Evolutionary conservation across 352 stramenopile species (phyloP).

Genomic region (Phytophthora aleatoria): DNA sequence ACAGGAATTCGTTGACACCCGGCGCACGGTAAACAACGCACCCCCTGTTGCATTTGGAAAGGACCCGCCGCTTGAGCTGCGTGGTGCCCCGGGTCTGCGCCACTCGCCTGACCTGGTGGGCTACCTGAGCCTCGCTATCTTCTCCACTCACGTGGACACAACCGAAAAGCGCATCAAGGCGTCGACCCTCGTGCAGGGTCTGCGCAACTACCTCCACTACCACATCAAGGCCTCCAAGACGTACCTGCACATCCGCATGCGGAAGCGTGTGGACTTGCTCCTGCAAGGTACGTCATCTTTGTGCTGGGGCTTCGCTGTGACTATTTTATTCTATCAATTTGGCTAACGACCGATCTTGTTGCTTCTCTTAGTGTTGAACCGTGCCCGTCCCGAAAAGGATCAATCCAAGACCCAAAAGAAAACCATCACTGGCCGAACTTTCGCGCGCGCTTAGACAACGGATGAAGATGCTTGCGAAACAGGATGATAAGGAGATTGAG

Average conservation of each 20-base stretch:
- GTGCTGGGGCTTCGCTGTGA: neutral
- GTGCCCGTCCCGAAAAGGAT: conserved; percentile 88
- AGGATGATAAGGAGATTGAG: neutral
- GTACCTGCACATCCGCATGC: conserved; percentile 96
- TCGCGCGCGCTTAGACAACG: conserved; percentile 66
- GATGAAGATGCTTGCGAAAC: neutral
- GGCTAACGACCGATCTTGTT: conserved; percentile 6
- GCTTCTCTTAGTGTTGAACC: conserved; percentile 83
- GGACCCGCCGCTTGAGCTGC: conserved; percentile 89
- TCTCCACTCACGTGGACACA: conserved; percentile 89
- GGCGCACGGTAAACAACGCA: conserved; percentile 93
- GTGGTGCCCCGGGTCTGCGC: conserved; percentile 64
- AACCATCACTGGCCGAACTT: conserved; percentile 91
- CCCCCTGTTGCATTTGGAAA: conserved; percentile 91
- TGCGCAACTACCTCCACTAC: conserved; percentile 96
- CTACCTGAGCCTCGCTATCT: conserved; percentile 90
- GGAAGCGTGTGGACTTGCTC: conserved; percentile 91
- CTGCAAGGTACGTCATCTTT: conserved; percentile 72
- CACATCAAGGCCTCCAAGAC: conserved; percentile 97
- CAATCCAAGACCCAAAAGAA: conserved; percentile 92
- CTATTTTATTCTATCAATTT: neutral
- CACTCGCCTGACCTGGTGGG: conserved; percentile 80
- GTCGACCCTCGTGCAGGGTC: conserved; percentile 84
- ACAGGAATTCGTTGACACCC: conserved; percentile 92
- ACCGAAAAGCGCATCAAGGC: conserved; percentile 89